phyloP scores from a whole-genome alignment of 1,284 basidiomycete species.

The Moniliophthora roreri region DNA sequence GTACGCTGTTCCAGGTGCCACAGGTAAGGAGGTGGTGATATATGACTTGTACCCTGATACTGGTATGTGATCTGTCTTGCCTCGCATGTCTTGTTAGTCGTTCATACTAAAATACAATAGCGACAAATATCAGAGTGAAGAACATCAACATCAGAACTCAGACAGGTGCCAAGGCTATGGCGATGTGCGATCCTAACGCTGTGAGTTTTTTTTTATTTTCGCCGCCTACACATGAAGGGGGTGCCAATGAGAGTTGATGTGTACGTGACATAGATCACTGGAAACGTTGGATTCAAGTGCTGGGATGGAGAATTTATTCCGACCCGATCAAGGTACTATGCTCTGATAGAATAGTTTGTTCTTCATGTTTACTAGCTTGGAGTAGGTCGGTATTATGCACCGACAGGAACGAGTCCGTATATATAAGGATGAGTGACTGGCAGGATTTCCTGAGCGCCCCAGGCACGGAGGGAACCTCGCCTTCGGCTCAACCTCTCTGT shows the following conservation, averaged over 20 bases:
- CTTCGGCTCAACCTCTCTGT: too few species aligned
- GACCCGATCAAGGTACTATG: too few species aligned
- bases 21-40: conserved; percentile 58
- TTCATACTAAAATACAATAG: conserved; percentile 21
- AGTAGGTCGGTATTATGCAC: too few species aligned
- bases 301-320: conserved; percentile 13
- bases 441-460: too few species aligned
- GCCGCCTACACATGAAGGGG: too few species aligned
- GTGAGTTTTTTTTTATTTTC: conserved; percentile 30
- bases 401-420: too few species aligned
- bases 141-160: conserved; percentile 45
- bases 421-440: too few species aligned
- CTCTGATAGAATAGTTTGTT: too few species aligned
- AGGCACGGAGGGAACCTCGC: too few species aligned
- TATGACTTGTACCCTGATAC: conserved; percentile 57
- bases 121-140: conserved; percentile 48
- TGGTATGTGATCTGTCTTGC: conserved; percentile 27
- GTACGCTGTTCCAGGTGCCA: conserved; percentile 52
- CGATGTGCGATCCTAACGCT: conserved; percentile 54
- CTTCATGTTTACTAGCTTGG: too few species aligned
- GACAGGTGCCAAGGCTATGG: conserved; percentile 40
- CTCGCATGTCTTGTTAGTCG: not conserved
- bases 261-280: conserved; percentile 7
- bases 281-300: conserved; percentile 14
- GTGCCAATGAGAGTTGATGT: not conserved